Base-by-base conservation (phyloP, 768 basidiomycete species). In the Leccinum variicolor region DNA sequence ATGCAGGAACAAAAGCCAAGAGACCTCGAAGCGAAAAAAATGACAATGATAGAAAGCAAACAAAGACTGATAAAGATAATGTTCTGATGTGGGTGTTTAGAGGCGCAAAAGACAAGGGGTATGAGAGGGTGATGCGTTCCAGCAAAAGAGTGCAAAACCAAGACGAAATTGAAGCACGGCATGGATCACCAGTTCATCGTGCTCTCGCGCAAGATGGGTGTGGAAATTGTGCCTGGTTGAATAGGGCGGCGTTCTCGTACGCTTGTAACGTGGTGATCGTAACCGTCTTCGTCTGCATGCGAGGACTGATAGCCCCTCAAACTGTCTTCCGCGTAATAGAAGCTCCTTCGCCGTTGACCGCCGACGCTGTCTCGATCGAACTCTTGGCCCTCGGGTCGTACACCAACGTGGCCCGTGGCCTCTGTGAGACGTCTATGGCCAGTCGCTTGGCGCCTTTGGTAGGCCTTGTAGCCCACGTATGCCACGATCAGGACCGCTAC, bases 251-350 rank as follows among this genome's bases (percentile, higher is more conserved):
- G 78, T 74, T 87, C 82, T 55, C 78, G 79, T 79, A 82, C 80
- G 34, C 46, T 54, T 43, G 66, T 71, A 17, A 62, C 60, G 46
- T 65, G 70, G 53, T 73, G 72, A 58, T 73, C 74, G 56, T 70
- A 75, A 61, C 73, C 68, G 13, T 70, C 71, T 46, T 79, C 75
- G 49, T 75, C 77, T 39, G 61, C 62, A 53, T 62, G 73, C 55
- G 63, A 69, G 31, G 74, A 71, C 65, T 81, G 78, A 69, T 70
- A 84, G 14, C 85, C 85, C 41, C 88, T 76, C 69, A 94, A 70
- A 61, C 85, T 87, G 68, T 94, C 91, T 74, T 92, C 92, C 3
- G 91, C 91, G 66, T 84, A 94, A 73, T 92, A 94, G 77, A 92
- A 94, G 61, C 87, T 89, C 57, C 89, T 70, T 54, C 91, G 76